These are phyloP conservation scores for Leishmania martiniquensis DNA, from an alignment of 208 protist genomes.

Conservation along the genomic window DNA sequence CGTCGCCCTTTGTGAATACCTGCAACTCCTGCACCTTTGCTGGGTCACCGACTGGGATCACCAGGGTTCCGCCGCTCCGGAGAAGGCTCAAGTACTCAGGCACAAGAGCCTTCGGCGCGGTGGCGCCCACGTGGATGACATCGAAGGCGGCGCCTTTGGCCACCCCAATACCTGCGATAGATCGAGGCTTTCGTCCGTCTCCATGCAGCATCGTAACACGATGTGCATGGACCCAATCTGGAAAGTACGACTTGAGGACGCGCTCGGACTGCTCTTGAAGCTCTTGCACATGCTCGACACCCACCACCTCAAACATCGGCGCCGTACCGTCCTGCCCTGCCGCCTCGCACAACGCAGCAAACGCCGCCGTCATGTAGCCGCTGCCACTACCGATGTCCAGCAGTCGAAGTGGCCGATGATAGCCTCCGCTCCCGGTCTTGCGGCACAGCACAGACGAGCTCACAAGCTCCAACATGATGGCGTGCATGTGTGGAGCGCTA, in stretches of 20 bases:
- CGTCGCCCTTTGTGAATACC: constrained; percentile 60
- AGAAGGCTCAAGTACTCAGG: constrained; percentile 55
- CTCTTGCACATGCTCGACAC: constrained; percentile 80
- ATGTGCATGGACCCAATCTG: constrained; percentile 37
- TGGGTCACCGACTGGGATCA: constrained; percentile 77
- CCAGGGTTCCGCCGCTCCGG: constrained; percentile 52
- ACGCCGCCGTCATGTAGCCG: constrained; percentile 87
- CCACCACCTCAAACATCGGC: constrained; percentile 52
- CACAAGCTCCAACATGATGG: constrained; percentile 83
- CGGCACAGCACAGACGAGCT: constrained; percentile 42
- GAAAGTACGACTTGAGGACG: constrained; percentile 51
- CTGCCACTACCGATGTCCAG: constrained; percentile 91
- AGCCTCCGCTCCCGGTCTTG: constrained; percentile 2
- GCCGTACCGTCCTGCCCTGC: constrained; percentile 15
- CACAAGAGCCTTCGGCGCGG: constrained; percentile 43
- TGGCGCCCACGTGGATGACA: constrained; percentile 91
- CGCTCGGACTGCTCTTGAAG: constrained; percentile 47
- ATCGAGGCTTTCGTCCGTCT: constrained; percentile 59
- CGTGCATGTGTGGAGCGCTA: constrained; percentile 93
- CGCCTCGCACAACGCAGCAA: constrained; percentile 59
- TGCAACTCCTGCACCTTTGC: constrained; percentile 60
- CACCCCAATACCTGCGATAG: constrained; percentile 14
- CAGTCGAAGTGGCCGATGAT: constrained; percentile 34
- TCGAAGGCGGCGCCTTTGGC: constrained; percentile 43
- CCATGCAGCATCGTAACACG: constrained; percentile 58